Percentiles rank a stretch among this genome's conserved stretches.
Conservation (phyloP, 2,329 filamentous ascomycete species). For the Alternaria brassicicola region DNA sequence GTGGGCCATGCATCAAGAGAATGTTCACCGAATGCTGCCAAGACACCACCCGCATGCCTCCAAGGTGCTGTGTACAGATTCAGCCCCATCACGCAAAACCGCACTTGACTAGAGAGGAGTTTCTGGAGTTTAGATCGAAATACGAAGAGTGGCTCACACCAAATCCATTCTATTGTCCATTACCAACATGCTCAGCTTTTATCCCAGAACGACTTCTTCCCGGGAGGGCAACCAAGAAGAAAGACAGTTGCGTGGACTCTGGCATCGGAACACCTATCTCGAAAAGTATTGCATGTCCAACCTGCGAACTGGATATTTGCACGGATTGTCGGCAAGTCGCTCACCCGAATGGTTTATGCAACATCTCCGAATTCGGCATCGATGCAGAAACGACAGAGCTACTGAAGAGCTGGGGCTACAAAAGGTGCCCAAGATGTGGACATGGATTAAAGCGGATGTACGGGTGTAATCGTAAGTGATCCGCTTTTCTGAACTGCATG, state of each 20-base stretch:
- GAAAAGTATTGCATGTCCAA: slow-evolving; percentile 51
- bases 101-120: slow-evolving; percentile 46
- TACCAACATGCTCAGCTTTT: slow-evolving; percentile 57
- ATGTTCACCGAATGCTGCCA: slow-evolving; percentile 53
- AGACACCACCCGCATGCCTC: slow-evolving; percentile 53
- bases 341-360: slow-evolving; percentile 49
- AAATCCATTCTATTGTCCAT: slow-evolving; percentile 57
- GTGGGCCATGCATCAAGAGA: slow-evolving; percentile 46
- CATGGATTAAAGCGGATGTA: slow-evolving; percentile 56
- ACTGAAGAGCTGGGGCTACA: slow-evolving; percentile 55
- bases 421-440: slow-evolving; percentile 57
- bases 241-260: slow-evolving; percentile 36
- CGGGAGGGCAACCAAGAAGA: slow-evolving; percentile 1
- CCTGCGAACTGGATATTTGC: slow-evolving; percentile 54
- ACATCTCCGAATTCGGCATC: slow-evolving; percentile 37
- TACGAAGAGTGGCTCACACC: slow-evolving; percentile 57
- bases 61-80: slow-evolving; percentile 54
- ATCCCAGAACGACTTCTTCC: slow-evolving; percentile 45
- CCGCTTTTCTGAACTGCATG: background rate
- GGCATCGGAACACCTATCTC: slow-evolving; percentile 31
- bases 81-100: slow-evolving; percentile 50
- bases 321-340: slow-evolving; percentile 51
- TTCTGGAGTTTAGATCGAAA: slow-evolving; percentile 48
- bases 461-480: slow-evolving; percentile 53
- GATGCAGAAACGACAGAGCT: slow-evolving; percentile 47